Conservation (phyloP, 164 flowering plant genomes). For the Vitis amurensis region DNA sequence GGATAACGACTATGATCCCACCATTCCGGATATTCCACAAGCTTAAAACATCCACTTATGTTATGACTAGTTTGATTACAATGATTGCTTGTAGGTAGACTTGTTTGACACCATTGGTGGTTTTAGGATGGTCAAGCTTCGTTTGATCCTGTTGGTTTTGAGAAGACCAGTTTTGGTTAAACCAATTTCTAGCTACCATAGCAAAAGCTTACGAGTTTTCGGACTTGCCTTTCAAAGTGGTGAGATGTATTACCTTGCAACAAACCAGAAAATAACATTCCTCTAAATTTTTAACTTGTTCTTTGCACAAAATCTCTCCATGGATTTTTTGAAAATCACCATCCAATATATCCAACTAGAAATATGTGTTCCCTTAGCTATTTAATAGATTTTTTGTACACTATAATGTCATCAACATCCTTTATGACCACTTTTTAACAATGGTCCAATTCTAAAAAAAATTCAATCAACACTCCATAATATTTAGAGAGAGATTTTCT, state of each 20-base stretch:
- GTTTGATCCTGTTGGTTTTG: too few relatives aligned
- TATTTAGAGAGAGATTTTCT: background rate
- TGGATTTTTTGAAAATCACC: constrained; percentile 4
- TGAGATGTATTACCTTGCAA: background rate
- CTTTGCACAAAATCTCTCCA: constrained; percentile 6
- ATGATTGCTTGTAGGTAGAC: background rate
- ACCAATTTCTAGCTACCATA: too few relatives aligned
- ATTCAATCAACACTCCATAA: constrained; percentile 1
- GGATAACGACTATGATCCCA: background rate
- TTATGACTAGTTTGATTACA: constrained; percentile 1
- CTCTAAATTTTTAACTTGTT: constrained; percentile 2
- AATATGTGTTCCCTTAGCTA: constrained; percentile 3
- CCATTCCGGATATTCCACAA: too few relatives aligned
- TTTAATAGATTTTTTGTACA: constrained; percentile 1
- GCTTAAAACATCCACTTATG: too few relatives aligned
- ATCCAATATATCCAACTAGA: constrained; percentile 7
- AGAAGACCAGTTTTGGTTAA: too few relatives aligned
- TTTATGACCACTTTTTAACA: constrained; percentile 5
- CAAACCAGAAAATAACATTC: constrained; percentile 1
- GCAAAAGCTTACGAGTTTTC: background rate
- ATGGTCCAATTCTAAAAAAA: constrained; percentile 10
- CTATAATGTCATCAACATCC: background rate
- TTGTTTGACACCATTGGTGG: background rate
- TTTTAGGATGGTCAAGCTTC: background rate
- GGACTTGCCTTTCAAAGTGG: background rate